Percentiles rank a stretch among this genome's conserved stretches.
Evolutionary conservation across 1,139 yeast species (phyloP).

Genomic region (Meyerozyma guilliermondii): DNA sequence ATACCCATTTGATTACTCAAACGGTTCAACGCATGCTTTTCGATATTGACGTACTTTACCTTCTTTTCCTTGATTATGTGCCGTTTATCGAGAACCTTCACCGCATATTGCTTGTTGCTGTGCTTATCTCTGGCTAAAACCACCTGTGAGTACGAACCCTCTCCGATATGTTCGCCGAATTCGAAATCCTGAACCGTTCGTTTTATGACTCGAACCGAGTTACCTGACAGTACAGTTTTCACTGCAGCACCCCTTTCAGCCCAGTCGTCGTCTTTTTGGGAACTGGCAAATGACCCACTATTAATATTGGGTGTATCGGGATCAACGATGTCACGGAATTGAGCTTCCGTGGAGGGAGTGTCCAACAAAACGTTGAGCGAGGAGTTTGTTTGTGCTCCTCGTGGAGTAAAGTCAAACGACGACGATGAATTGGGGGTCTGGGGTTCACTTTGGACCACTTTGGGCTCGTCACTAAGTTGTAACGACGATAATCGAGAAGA

Average conservation of each 20-base stretch:
- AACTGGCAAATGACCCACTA: constrained; percentile 2
- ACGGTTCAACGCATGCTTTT: constrained; percentile 84
- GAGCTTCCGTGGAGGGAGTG: constrained; percentile 21
- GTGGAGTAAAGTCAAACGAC: constrained; percentile 11
- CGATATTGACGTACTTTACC: constrained; percentile 93
- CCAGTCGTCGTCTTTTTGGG: constrained; percentile 23
- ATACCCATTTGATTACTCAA: constrained; percentile 71
- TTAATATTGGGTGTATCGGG: constrained; percentile 4
- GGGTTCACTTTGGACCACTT: constrained; percentile 23
- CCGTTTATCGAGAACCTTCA: constrained; percentile 84
- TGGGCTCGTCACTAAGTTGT: constrained; percentile 11
- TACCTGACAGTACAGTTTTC: constrained; percentile 13
- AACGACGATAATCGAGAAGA: constrained; percentile 28
- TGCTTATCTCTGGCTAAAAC: constrained; percentile 78
- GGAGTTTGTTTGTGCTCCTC: constrained; percentile 17
- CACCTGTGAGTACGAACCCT: constrained; percentile 95
- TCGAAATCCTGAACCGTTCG: constrained; percentile 80
- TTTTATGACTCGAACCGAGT: constrained; percentile 29
- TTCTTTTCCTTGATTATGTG: constrained; percentile 94
- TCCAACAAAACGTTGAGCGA: constrained; percentile 36
- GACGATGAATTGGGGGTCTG: constrained; percentile 18
- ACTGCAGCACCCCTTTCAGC: constrained; percentile 36
- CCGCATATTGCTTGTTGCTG: constrained; percentile 74
- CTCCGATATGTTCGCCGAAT: constrained; percentile 85
- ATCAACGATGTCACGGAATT: constrained; percentile 11